Evolutionary conservation across 139 green algal genomes (phyloP), one percentile per base, ranked within the genome.

Genomic region (Chlorella sp.): DNA sequence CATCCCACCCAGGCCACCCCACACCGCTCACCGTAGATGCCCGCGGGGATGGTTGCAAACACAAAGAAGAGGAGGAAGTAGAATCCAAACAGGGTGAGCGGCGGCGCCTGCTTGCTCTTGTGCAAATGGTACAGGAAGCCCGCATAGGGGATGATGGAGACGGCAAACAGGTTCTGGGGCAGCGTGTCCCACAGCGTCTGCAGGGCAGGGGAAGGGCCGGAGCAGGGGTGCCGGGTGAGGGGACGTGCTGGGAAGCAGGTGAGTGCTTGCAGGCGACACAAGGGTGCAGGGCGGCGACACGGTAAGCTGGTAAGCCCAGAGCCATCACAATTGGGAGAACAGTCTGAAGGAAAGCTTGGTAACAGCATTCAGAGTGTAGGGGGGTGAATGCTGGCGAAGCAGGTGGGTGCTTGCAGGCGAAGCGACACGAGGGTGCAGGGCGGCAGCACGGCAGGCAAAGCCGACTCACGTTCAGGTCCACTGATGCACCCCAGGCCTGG

Each of bases 31-130:
- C 95, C 96, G 71, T 97, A 97, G 73, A 99, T 98, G 48, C 96
- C 97, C n/a, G 96, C 96, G 32, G 97, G 97, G 34, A 99, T 99
- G 21, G 97, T 98, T 0, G 93, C 97, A 53, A 94, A 96, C 0
- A 99, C 98, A 90, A 99, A 99, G 0, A 95, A 97, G 15, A 99
- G 94, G 19, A 99, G 94, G 94, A 99, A 99, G 91, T 98, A 98
- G 87, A 99, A 99, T 15, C 98, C 98, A 84, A 98, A 96, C 0
- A 98, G 84, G 3, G 91, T 94, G 3, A 97, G 82, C 1, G 78
- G 88, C 15, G 96, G 95, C 34, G 90, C 86, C 87, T 96, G 92
- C 64, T 94, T 95, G 85, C 42, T 83, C 19, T n/a, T 32, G 18
- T 82, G n/a, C 39, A 88, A 40, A 68, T 93, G 95, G 91, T 96